A percentile compares a stretch with the other conserved stretches of the same genome.
phyloP scores from a whole-genome alignment of 805 yeast genomes.

The Metschnikowia picachoensis region DNA sequence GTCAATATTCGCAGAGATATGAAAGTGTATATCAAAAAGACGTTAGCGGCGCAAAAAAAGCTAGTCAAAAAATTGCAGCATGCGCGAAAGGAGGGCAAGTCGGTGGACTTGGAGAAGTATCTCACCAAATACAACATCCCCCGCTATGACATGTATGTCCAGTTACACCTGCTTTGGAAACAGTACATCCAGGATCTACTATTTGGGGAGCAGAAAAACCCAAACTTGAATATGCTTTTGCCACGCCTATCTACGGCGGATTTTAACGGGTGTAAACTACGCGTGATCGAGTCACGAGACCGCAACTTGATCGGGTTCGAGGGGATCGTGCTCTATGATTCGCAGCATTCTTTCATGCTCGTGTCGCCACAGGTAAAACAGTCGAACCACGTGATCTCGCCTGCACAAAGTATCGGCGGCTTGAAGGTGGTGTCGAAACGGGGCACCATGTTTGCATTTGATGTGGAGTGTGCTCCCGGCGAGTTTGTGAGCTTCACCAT shows the following conservation, averaged over 20 bases:
- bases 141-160: slow-evolving; percentile 47
- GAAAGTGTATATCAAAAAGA: slow-evolving; percentile 36
- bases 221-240: slow-evolving; percentile 33
- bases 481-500: slow-evolving; percentile 54
- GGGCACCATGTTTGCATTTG: slow-evolving; percentile 60
- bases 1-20: slow-evolving; percentile 39
- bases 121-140: slow-evolving; percentile 31
- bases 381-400: slow-evolving; percentile 18
- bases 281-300: slow-evolving; percentile 56
- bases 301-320: slow-evolving; percentile 52
- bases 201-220: slow-evolving; percentile 29
- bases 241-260: slow-evolving; percentile 72
- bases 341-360: slow-evolving; percentile 66
- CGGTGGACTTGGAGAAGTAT: slow-evolving; percentile 18
- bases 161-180: slow-evolving; percentile 70
- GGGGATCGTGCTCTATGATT: slow-evolving; percentile 85
- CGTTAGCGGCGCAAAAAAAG: slow-evolving; percentile 37
- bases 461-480: slow-evolving; percentile 32
- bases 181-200: slow-evolving; percentile 58
- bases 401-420: slow-evolving; percentile 51
- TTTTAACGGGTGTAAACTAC: slow-evolving; percentile 68
- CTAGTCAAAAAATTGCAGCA: slow-evolving; percentile 35
- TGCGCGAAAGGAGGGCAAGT: slow-evolving; percentile 22
- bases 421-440: slow-evolving; percentile 62
- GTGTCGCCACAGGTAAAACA: slow-evolving; percentile 46